Evolutionary conservation across 192 early-diverging fungal species (phyloP), one percentile per base, ranked within the genome.

Genomic region (Backusella circina): DNA sequence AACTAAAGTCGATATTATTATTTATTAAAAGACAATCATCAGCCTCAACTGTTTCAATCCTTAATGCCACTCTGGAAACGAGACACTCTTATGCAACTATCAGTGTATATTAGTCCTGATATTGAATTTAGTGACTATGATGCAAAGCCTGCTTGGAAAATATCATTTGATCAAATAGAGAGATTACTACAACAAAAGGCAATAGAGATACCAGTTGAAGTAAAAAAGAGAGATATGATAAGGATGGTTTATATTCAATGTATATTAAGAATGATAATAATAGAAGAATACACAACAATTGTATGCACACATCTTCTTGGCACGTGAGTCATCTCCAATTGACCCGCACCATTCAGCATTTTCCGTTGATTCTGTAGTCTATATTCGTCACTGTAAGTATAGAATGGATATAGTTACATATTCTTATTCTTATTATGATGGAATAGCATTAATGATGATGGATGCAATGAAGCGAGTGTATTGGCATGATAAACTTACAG

Each of bases 401-500:
- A 67, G 15, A 65, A 57, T 30, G 13, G 21, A 31, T 16, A 2
- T 15, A 6, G n/a, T 18, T 35, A 26, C 30, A 0, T 16, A n/a
- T 32, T 67, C 51, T 54, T 23, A 23, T 8, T 23, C n/a, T 23
- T 10, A 23, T 21, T 12, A 54, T 54, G 9, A 23, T 23, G n/a
- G n/a, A 23, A 3, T 18, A 54, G 51, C 51, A 21, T 23, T 54
- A 10, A 54, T 54, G 51, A 54, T 54, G 51, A n/a, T 54, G 18
- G 21, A 54, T 54, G 8, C 51, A 54, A 23, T 23, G 51, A 61
- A 61, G 3, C 21, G 23, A 38, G 21, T 36, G 6, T 91, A 95
- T 83, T 95, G 93, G 93, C 89, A 90, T 82, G 79, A 85, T 66
- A 94, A 94, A 80, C 71, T 94, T 50, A 95, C 92, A 15, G 67